Evolutionary conservation across 2,329 filamentous ascomycete genomes (phyloP), one percentile per base, ranked within the genome.

Genomic region (Penicillium nordicum): DNA sequence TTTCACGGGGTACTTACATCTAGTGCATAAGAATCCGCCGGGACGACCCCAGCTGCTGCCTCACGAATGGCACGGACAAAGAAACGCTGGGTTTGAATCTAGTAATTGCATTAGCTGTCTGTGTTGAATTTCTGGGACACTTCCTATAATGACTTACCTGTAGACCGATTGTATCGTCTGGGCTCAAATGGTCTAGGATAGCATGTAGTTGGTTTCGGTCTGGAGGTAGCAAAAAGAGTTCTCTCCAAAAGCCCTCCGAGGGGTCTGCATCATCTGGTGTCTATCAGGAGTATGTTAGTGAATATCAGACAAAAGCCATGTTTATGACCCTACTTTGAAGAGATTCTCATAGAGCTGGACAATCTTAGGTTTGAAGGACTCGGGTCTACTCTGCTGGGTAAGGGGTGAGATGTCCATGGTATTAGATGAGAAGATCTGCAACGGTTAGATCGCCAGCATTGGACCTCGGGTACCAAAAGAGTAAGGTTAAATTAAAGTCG

Each of bases 311-410:
- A 55, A 37, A 46, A 18, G 50, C 2, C 36, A 41, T 53, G 46
- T 46, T 23, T 18, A 58, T 42, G 53, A 55, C 57, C 69, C 55
- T 74, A 84, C 82, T 67, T 77, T 78, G 80, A 97, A 93, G 21
- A 97, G 80, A 63, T 84, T 83, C 68, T 92, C 85, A 76, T 99
- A 99, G 50, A 97, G 85, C 73, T 89, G 83, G 58, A 96, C 88
- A 64, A 99, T 90, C 79, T 99, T 99, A 53, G 90, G 93, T 76
- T 95, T 89, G 73, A 99, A 97, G 40, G 88, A 85, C 74, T 95
- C 89, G 53, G 93, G 94, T 68, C 91, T 85, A 76, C 86, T 85
- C 81, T 97, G 92, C 77, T 95, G 92, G 55, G 92, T 96, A 72
- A 99, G 84, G 62, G 94, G 94, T 72, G 93, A 97, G 67, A 87